Evolutionary conservation across 2,329 filamentous ascomycete species (phyloP).

Genomic region (Thelonectria discophora): DNA sequence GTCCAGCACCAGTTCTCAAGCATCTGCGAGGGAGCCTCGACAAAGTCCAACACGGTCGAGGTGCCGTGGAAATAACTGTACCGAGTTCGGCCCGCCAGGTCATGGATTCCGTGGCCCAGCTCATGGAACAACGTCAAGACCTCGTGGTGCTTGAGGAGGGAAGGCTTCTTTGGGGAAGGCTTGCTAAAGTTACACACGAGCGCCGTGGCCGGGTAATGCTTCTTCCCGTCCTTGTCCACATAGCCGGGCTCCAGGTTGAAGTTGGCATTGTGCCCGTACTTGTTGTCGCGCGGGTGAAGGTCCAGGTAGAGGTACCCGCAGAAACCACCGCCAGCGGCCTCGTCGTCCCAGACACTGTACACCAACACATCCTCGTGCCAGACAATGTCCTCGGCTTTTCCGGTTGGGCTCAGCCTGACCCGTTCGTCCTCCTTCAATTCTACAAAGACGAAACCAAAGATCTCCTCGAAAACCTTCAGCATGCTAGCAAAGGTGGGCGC

Average conservation of each 20-base stretch:
- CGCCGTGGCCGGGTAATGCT: slow-evolving; percentile 79
- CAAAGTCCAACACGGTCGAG: slow-evolving; percentile 72
- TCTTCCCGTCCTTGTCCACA: slow-evolving; percentile 70
- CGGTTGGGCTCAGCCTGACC: slow-evolving; percentile 69
- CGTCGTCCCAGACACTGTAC: slow-evolving; percentile 85
- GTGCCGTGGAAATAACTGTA: slow-evolving; percentile 76
- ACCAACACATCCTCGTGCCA: slow-evolving; percentile 88
- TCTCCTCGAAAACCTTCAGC: slow-evolving; percentile 83
- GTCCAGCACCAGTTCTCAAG: slow-evolving; percentile 82
- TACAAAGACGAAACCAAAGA: slow-evolving; percentile 83
- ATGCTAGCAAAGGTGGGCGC: slow-evolving; percentile 77
- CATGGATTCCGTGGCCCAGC: slow-evolving; percentile 75
- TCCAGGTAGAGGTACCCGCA: slow-evolving; percentile 87
- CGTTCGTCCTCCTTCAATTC: slow-evolving; percentile 74
- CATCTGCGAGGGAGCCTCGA: slow-evolving; percentile 78
- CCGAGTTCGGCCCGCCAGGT: slow-evolving; percentile 68
- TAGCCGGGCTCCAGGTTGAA: slow-evolving; percentile 82
- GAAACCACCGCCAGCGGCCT: slow-evolving; percentile 74
- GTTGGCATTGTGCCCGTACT: slow-evolving; percentile 87
- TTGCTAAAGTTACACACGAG: slow-evolving; percentile 89
- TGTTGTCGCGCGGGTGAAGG: slow-evolving; percentile 80
- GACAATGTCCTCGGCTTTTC: slow-evolving; percentile 74
- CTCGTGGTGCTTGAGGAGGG: slow-evolving; percentile 82
- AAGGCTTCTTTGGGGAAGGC: slow-evolving; percentile 78
- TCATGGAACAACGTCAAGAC: slow-evolving; percentile 86